phyloP scores from a whole-genome alignment of 2,329 filamentous ascomycete species.

The Epichloe typhina region DNA sequence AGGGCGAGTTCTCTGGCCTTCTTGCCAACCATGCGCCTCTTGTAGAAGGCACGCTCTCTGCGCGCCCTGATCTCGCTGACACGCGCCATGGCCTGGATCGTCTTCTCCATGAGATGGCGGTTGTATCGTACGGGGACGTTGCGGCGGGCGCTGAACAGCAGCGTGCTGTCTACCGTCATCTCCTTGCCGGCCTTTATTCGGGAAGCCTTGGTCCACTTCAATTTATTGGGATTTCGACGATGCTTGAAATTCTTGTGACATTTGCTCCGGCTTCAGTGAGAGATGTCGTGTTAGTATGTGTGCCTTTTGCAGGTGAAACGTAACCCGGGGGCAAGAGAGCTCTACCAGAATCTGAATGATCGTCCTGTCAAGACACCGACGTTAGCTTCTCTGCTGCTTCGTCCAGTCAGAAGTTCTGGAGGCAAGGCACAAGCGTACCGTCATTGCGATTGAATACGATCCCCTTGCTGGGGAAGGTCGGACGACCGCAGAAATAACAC shows the following conservation, averaged over 20 bases:
- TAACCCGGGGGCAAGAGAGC: not conserved
- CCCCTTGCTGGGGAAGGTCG: conserved; percentile 42
- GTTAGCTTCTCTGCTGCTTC: not conserved
- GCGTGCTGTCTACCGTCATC: conserved; percentile 86
- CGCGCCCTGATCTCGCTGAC: conserved; percentile 72
- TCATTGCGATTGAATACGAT: conserved; percentile 40
- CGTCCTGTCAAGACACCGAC: conserved; percentile 18
- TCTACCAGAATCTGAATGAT: conserved; percentile 43
- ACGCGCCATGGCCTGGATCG: conserved; percentile 82
- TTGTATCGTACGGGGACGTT: conserved; percentile 95
- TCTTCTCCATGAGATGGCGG: conserved; percentile 77
- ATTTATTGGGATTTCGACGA: conserved; percentile 94
- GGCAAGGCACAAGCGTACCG: conserved; percentile 15
- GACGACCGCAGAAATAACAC: conserved; percentile 34
- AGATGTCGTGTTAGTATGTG: not conserved
- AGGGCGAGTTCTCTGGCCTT: conserved; percentile 65
- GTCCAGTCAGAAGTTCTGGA: not conserved
- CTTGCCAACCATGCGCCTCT: conserved; percentile 84
- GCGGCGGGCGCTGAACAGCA: conserved; percentile 83
- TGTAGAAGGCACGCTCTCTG: conserved; percentile 87
- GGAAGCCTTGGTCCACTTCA: conserved; percentile 95
- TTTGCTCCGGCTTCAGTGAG: conserved; percentile 20
- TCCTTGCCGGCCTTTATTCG: conserved; percentile 67
- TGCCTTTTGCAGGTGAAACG: no score
- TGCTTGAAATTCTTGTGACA: conserved; percentile 74